Percentiles rank a stretch among this genome's conserved stretches.
These are phyloP conservation scores for Trichomonascus vanleenenianus DNA, from an alignment of 805 yeast genomes.

Conservation along the genomic window DNA sequence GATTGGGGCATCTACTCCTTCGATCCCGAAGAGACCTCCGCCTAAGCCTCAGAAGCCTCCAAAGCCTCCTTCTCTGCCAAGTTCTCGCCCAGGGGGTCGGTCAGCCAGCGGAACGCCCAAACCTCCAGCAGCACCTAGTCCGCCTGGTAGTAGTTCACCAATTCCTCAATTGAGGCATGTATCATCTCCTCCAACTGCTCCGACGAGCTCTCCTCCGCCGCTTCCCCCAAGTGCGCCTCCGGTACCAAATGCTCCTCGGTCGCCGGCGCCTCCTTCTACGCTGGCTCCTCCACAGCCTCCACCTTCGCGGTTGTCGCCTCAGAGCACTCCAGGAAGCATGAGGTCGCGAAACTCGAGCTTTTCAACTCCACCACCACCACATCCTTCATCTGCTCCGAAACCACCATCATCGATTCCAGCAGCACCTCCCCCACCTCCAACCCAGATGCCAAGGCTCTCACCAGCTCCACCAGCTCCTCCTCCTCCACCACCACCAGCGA, in stretches of 20 bases:
- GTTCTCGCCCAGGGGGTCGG: slow-evolving; percentile 4
- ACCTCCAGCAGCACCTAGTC: slow-evolving; percentile 20
- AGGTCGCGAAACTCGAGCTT: slow-evolving; percentile 11
- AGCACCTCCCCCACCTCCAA: slow-evolving; percentile 7
- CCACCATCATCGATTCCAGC: slow-evolving; percentile 17
- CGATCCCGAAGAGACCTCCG: slow-evolving; percentile 6
- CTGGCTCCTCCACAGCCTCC: slow-evolving; percentile 3
- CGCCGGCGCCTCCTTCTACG: slow-evolving; percentile 5
- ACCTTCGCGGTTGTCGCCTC: slow-evolving; percentile 8
- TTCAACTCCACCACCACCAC: slow-evolving; percentile 22
- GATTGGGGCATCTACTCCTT: slow-evolving; percentile 6
- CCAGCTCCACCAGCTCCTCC: slow-evolving; percentile 13
- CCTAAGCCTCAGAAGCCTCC: slow-evolving; percentile 13
- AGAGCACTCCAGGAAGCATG: slow-evolving; percentile 20
- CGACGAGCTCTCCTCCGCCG: slow-evolving; percentile 9
- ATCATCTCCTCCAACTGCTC: slow-evolving; percentile 12
- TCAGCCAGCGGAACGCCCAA: slow-evolving; percentile 17
- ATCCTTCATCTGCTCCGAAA: slow-evolving; percentile 15
- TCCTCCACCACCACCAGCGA: slow-evolving; percentile 8
- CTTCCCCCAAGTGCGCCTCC: slow-evolving; percentile 16
- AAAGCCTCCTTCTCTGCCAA: no score
- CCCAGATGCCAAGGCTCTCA: slow-evolving; percentile 9
- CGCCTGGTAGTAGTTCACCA: slow-evolving; percentile 4
- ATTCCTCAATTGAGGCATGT: slow-evolving; percentile 10
- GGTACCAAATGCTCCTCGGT: slow-evolving; percentile 13